Evolutionary conservation across 805 yeast species (phyloP).

Genomic region (Lipomyces sp.): DNA sequence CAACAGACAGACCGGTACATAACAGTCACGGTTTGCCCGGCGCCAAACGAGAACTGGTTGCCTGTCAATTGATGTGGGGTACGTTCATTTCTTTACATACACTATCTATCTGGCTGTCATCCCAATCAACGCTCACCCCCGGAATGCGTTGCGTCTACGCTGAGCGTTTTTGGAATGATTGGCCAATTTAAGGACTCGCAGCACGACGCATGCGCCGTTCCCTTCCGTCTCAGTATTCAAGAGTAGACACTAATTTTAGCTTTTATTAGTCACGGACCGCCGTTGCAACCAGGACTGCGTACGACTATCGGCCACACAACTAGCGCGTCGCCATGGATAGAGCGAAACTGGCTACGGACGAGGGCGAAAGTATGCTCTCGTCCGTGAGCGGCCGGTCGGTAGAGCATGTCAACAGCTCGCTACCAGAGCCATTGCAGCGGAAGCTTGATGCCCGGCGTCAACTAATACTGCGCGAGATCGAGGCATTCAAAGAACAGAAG

Average conservation of each 20-base stretch:
- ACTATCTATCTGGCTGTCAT: background rate
- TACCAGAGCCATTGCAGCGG: constrained; percentile 26
- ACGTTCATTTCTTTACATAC: background rate
- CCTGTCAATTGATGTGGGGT: background rate
- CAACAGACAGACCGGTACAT: background rate
- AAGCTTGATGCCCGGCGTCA: constrained; percentile 22
- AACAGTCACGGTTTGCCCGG: background rate
- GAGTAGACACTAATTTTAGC: no score
- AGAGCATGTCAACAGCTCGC: constrained; percentile 1
- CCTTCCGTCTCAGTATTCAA: no score
- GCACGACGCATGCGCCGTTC: no score
- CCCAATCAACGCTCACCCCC: background rate
- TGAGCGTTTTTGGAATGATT: no score
- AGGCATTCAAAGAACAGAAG: constrained; percentile 22
- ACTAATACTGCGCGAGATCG: constrained; percentile 26
- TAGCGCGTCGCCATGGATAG: background rate
- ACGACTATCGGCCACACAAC: background rate
- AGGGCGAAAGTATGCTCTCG: background rate
- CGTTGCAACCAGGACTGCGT: background rate
- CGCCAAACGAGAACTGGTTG: background rate
- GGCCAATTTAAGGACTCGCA: no score
- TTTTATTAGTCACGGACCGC: no score
- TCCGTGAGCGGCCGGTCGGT: background rate
- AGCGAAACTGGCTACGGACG: background rate
- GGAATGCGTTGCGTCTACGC: no score